Base-by-base conservation (phyloP, 305 asterid genomes). In the Plantago coronopus region DNA sequence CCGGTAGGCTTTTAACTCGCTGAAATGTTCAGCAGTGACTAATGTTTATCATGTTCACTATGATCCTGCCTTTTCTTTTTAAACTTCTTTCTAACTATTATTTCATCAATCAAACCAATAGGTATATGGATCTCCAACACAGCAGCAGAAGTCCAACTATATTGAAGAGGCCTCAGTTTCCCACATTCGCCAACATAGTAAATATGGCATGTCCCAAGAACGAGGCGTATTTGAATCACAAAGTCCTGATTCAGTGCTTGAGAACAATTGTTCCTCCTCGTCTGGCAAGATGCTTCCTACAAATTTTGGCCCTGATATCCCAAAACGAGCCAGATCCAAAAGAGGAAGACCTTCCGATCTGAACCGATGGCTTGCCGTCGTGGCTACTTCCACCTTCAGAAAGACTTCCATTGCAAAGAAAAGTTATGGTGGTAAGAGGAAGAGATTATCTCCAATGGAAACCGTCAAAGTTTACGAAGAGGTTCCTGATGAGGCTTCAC, bases 181-280 rank as follows among this genome's bases (percentile, higher is more conserved):
- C 27, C 55, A 3, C 38, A 71, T 61, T 47, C 51, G 43, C 47
- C 66, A 1, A 51, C 75, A 53, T 58, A 74, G 67, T 49, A 65
- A 67, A 65, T 42, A 31, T 27, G 37, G 25, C 11, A 69, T 71
- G 53, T 63, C 58, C 64, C 78, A 69, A 57, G 78, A 81, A 69
- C 60, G 77, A 2, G 64, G 72, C 58, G 45, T 68, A 13, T 79
- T 75, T 58, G 69, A 61, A 59, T 57, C 62, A 45, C 68, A 49
- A 18, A 62, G 73, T 61, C 64, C 64, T 29, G 72, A 53, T 34
- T 63, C 73, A 23, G 70, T 63, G 47, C 73, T 72, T 46, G 70
- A 67, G 55, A 72, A 57, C 12, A 64, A 48, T 13, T 22, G 60
- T 23, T 66, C 72, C 29, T 37, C 45, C 53, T 67, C 77, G 8